Evolutionary conservation across 2,329 filamentous ascomycete species (phyloP).

Genomic region (Trichophyton verrucosum): DNA sequence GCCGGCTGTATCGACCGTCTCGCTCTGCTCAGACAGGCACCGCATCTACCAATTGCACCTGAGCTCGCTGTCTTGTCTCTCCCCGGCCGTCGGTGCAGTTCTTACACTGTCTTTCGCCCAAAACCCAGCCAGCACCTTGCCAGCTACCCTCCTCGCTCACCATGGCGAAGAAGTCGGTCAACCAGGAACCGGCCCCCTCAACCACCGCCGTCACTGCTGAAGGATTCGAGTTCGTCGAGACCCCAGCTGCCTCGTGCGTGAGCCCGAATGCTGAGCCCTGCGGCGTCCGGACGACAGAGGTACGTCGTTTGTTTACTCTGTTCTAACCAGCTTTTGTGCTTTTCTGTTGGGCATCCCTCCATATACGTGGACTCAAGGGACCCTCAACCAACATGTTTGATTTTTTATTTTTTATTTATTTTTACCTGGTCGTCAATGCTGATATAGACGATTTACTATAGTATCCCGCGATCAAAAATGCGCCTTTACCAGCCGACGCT

Average conservation of each 20-base stretch:
- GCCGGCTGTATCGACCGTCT: too few relatives aligned
- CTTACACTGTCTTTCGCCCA: background rate
- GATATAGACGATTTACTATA: constrained; percentile 28
- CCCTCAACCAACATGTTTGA: constrained; percentile 6
- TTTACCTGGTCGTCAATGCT: too few relatives aligned
- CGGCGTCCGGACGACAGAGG: constrained; percentile 50
- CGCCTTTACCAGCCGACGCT: constrained; percentile 79
- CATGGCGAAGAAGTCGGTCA: constrained; percentile 4
- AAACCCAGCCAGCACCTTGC: background rate
- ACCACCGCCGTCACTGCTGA: background rate
- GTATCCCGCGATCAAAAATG: constrained; percentile 88
- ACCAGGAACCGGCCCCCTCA: background rate
- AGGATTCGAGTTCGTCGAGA: constrained; percentile 45
- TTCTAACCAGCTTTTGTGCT: constrained; percentile 4
- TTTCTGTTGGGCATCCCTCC: constrained; percentile 4
- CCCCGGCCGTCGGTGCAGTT: background rate
- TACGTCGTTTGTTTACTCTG: constrained; percentile 19
- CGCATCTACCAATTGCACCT: background rate
- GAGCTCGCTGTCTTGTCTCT: background rate
- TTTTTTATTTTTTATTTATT: too few relatives aligned
- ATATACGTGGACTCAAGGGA: constrained; percentile 1
- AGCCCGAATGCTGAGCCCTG: constrained; percentile 42
- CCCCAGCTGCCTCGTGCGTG: constrained; percentile 44
- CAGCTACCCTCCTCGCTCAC: background rate
- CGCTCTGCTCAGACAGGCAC: background rate